phyloP scores from a whole-genome alignment of 2,329 filamentous ascomycete species.

The Neurospora sp. region DNA sequence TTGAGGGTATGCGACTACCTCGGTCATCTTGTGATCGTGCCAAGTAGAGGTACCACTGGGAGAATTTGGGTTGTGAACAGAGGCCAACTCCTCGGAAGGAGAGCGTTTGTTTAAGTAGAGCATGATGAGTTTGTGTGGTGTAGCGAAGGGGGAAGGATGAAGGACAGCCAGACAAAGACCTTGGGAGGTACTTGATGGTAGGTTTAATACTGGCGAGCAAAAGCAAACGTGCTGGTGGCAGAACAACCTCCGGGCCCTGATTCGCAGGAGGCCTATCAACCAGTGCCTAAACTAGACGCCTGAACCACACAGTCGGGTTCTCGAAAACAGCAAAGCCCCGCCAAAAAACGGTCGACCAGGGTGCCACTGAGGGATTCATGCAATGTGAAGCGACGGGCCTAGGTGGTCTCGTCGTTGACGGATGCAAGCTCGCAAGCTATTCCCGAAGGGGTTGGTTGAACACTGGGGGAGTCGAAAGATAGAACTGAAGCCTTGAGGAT shows the following conservation, averaged over 20 bases:
- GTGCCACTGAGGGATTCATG: neutral
- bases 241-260: neutral
- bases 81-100: neutral
- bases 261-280: neutral
- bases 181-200: neutral
- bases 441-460: neutral
- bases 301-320: neutral
- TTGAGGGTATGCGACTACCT: constrained; percentile 9
- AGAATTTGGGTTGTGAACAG: neutral
- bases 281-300: neutral
- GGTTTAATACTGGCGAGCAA: neutral
- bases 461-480: neutral
- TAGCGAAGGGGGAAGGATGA: neutral
- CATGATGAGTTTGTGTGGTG: neutral
- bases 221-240: neutral
- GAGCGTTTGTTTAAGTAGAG: neutral
- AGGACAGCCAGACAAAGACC: neutral
- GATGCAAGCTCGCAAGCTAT: neutral
- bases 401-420: neutral
- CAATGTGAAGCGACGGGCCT: neutral
- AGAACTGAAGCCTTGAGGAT: no score
- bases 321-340: neutral
- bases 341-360: neutral
- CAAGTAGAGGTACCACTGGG: neutral
- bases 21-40: constrained; percentile 8